A percentile compares a stretch with the other conserved stretches of the same genome.
Evolutionary conservation across 2,329 filamentous ascomycete species (phyloP).

Genomic region (Apiospora marii): DNA sequence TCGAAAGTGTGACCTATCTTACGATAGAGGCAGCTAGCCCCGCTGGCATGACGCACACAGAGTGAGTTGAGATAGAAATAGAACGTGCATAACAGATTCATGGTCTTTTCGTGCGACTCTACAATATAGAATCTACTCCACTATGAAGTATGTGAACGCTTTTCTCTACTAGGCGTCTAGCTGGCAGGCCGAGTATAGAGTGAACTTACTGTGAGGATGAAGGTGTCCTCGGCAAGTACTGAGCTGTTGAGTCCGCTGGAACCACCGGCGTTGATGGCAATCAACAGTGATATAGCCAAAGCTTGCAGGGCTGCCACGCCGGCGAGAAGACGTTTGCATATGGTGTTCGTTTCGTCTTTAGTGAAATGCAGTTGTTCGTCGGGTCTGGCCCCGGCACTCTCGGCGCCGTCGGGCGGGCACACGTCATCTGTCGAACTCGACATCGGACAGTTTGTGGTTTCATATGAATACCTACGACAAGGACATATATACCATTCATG

Average conservation of each 20-base stretch:
- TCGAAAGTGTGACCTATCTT: background rate
- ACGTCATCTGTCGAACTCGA: background rate
- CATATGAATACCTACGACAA: background rate
- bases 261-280: conserved; percentile 20
- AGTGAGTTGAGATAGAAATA: conserved; percentile 15
- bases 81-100: conserved; percentile 17
- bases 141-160: background rate
- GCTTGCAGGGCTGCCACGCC: background rate
- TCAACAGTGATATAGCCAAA: conserved; percentile 6
- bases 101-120: background rate
- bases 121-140: conserved; percentile 13
- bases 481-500: background rate
- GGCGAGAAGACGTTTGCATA: background rate
- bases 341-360: background rate
- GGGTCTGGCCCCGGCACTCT: background rate
- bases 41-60: background rate
- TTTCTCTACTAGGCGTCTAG: background rate
- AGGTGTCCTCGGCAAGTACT: conserved; percentile 10
- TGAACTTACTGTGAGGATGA: conserved; percentile 11
- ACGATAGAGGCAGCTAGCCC: background rate
- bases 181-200: background rate
- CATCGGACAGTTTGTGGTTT: background rate
- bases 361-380: conserved; percentile 11
- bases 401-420: background rate
- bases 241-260: background rate